Evolutionary conservation across 2,329 filamentous ascomycete genomes (phyloP).

Genomic region (Elsinoe perseae): DNA sequence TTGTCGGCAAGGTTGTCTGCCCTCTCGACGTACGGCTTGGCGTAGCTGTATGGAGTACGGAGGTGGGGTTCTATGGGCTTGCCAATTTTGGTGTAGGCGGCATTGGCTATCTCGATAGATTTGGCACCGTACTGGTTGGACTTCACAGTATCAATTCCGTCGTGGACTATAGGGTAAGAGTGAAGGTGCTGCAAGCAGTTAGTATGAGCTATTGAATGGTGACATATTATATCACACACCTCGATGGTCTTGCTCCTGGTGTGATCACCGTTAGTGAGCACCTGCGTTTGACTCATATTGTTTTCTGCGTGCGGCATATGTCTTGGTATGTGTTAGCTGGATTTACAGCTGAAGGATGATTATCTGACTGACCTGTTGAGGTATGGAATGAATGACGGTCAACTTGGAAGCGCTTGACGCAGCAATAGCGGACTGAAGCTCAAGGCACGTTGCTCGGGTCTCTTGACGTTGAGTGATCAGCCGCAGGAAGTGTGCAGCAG

Average conservation of each 20-base stretch:
- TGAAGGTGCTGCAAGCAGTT: constrained; percentile 59
- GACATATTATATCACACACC: constrained; percentile 18
- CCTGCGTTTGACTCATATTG: constrained; percentile 35
- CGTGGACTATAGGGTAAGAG: constrained; percentile 75
- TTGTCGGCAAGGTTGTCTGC: constrained; percentile 63
- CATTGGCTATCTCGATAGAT: constrained; percentile 66
- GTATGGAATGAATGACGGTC: neutral
- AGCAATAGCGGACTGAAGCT: neutral
- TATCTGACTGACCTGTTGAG: neutral
- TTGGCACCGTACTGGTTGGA: constrained; percentile 75
- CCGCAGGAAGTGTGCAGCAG: neutral
- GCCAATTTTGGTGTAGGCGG: constrained; percentile 67
- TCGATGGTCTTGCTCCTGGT: constrained; percentile 41
- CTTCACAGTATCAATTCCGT: constrained; percentile 71
- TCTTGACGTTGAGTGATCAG: neutral
- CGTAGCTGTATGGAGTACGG: constrained; percentile 68
- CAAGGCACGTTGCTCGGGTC: neutral
- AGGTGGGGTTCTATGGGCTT: constrained; percentile 73
- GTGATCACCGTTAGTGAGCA: constrained; percentile 42
- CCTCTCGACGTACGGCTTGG: constrained; percentile 75
- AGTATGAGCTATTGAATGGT: constrained; percentile 20
- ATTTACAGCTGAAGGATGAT: neutral
- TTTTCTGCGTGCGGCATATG: constrained; percentile 43
- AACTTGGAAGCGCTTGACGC: neutral
- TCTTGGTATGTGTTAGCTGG: neutral